A percentile compares a stretch with the other conserved stretches of the same genome.
Conservation (phyloP, 768 basidiomycete species). For the Lactifluus subvellereus region DNA sequence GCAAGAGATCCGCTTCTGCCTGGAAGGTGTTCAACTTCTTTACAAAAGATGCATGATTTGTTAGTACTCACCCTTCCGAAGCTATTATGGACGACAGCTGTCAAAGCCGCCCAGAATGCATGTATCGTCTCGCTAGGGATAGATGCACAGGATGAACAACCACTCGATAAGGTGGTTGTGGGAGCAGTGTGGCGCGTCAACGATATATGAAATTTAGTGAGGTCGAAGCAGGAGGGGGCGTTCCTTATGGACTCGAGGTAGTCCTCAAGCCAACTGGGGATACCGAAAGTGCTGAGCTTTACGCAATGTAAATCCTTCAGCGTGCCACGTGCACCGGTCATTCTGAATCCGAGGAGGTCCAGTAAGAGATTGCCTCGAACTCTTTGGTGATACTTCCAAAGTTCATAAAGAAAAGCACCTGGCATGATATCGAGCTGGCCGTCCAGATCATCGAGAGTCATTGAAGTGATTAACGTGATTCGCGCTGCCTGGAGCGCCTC, state of each 20-base stretch:
- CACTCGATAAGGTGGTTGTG: not conserved
- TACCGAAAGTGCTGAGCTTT: not conserved
- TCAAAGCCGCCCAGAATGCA: slow-evolving; percentile 1
- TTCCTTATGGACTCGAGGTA: slow-evolving; percentile 2
- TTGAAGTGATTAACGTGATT: not conserved
- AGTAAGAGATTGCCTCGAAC: not conserved
- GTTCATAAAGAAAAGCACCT: slow-evolving; percentile 4
- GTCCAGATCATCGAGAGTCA: not conserved
- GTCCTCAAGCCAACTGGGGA: slow-evolving; percentile 6
- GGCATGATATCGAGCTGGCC: not conserved
- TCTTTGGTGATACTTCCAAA: slow-evolving; percentile 20
- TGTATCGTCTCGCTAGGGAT: not conserved
- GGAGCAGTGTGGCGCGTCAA: not conserved
- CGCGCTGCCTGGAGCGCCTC: not conserved
- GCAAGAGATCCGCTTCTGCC: not conserved
- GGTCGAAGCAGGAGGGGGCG: not conserved
- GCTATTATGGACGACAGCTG: not conserved
- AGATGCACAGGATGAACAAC: not conserved
- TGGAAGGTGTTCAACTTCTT: not conserved
- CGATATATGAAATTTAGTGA: slow-evolving; percentile 6
- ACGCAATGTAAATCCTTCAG: not conserved
- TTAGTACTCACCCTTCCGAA: not conserved
- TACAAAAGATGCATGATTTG: not conserved
- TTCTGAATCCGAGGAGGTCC: slow-evolving; percentile 8
- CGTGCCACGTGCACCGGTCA: not conserved